Conservation (phyloP, 169 alveolate genomes). For the Hepatocystis sp. region DNA sequence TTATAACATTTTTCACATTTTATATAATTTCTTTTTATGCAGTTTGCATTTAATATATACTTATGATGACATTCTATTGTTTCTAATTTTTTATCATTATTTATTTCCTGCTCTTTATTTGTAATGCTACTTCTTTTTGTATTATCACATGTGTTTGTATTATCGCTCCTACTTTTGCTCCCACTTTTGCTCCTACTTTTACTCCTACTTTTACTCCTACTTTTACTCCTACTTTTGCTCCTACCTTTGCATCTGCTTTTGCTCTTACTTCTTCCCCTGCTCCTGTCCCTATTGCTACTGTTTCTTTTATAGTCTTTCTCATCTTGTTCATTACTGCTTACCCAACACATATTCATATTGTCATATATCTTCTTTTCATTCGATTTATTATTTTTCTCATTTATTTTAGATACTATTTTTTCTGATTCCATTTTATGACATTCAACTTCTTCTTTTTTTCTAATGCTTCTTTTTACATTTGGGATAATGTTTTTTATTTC, state of each 20-base stretch:
- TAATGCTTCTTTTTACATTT: neutral
- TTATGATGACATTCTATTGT: slow-evolving; percentile 24
- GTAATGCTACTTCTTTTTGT: neutral
- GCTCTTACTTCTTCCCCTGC: neutral
- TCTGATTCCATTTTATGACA: neutral
- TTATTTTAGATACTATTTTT: neutral
- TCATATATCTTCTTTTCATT: neutral
- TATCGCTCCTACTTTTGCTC: neutral
- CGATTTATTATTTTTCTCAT: neutral
- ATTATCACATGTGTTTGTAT: neutral
- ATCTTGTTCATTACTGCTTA: too few relatives aligned
- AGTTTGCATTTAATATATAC: slow-evolving; percentile 29
- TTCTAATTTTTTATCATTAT: neutral
- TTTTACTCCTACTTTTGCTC: neutral
- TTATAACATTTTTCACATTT: slow-evolving; percentile 29
- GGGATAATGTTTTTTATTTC: neutral
- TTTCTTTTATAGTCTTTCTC: neutral
- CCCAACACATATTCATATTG: too few relatives aligned
- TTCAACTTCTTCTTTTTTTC: neutral
- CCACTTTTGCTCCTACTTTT: neutral
- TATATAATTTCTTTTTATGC: slow-evolving; percentile 46
- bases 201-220: neutral
- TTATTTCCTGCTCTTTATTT: neutral
- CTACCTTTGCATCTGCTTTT: neutral
- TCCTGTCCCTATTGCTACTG: neutral